Conservation (phyloP, 2,329 filamentous ascomycete genomes). For the Aspergillus luchuensis region DNA sequence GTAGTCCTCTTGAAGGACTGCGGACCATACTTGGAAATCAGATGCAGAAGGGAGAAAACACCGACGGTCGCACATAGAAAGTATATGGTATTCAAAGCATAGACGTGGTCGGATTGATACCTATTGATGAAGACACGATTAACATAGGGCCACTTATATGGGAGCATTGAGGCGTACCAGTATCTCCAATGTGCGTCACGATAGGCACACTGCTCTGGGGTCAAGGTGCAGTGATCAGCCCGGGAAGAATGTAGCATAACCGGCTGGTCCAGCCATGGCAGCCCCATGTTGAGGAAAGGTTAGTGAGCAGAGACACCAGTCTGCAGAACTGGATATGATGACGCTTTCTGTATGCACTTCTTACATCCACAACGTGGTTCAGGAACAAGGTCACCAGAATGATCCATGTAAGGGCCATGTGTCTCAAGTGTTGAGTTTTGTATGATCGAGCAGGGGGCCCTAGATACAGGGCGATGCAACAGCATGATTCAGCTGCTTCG, state of each 20-base stretch:
- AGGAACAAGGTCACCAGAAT: not conserved
- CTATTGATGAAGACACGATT: constrained; percentile 30
- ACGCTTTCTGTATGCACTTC: not conserved
- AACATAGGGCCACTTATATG: not conserved
- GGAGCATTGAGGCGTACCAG: constrained; percentile 26
- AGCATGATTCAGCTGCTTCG: not conserved
- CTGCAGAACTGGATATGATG: not conserved
- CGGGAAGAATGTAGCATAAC: constrained; percentile 37
- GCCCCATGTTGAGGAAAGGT: constrained; percentile 8
- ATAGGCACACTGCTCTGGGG: constrained; percentile 34
- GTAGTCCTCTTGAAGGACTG: constrained; percentile 26
- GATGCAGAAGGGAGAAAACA: constrained; percentile 49
- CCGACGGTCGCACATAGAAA: constrained; percentile 55
- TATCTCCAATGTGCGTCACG: constrained; percentile 31
- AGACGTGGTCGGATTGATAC: constrained; percentile 59
- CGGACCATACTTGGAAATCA: constrained; percentile 36
- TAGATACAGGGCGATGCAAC: not conserved
- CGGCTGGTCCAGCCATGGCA: constrained; percentile 37
- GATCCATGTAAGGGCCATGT: not conserved
- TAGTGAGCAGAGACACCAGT: not conserved
- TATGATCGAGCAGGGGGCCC: not conserved
- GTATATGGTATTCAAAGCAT: constrained; percentile 55
- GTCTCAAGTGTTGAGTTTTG: not conserved
- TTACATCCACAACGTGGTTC: not conserved
- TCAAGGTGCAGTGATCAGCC: constrained; percentile 31